Evolutionary conservation across 768 basidiomycete species (phyloP), one percentile per base, ranked within the genome.

Genomic region (Tylopilus subfusipes): DNA sequence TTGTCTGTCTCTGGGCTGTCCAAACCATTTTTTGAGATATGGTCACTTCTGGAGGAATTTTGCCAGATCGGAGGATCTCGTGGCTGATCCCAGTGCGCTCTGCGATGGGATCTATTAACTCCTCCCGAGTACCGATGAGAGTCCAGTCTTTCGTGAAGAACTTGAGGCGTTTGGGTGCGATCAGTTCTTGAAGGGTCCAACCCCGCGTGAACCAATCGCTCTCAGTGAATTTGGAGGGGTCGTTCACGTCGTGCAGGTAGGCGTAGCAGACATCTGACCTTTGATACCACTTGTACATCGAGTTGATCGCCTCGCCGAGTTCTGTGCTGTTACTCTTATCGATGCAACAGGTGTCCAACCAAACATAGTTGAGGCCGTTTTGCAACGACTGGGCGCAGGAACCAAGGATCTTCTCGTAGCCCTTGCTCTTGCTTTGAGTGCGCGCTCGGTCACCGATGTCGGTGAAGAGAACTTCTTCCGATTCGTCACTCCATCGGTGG

Each of bases 261-360:
- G 54, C 65, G 12, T 67, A 64, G 53, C 71, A 72, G 34, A 64
- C 44, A 1, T 58, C 21, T 5, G 70, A 61, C 14, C 60, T 44
- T 2, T 47, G 45, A 53, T 72, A 73, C 72, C 72, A 72, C 36
- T n/a, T 56, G 58, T 64, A 73, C 68, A 73, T 72, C 16, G 67
- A 53, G 31, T 68, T 66, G 51, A 72, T 68, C 19, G 72, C 62
- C 39, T 72, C 63, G 25, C 36, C 25, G 18, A 73, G 62, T 34
- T 72, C 72, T 2, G 65, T 52, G 49, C 53, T 66, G 49, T 57
- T 70, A 36, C 29, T 38, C 56, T 53, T 67, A 48, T 72, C 51
- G 49, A 73, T 70, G 43, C 72, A 72, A 27, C 63, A 71, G 0
- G 70, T 72, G n/a, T 73, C 65, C 48, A 69, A 25, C 70, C 70